Base-by-base conservation (phyloP, 2,329 filamentous ascomycete species). In the Xylariaceae sp. region DNA sequence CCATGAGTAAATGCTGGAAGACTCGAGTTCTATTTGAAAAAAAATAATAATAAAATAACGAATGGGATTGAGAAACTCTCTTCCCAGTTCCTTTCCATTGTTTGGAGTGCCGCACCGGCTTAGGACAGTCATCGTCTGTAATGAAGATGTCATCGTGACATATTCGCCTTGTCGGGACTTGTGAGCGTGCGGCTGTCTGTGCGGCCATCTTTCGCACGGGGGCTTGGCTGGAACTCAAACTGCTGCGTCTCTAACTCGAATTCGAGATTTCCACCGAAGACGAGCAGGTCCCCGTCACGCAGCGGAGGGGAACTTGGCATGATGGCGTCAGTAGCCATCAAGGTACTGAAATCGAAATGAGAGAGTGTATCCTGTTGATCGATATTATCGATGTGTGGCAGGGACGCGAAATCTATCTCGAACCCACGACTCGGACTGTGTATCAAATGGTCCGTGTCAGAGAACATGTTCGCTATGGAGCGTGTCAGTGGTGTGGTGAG, bases 391-490 rank as follows among this genome's bases (percentile, higher is more conserved):
- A 58, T 59, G 28, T 65, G 64, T 2, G 69, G 50, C n/a, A 60
- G 50, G 4, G 63, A 59, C 36, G 55, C 57, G 18, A 73, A 55
- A 40, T 74, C 70, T 9, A 74, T 50, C 28, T 71, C 66, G 17
- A 56, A 59, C 23, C 66, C 52, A 21, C 61, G 58, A 26, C 63
- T 57, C 41, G 58, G 65, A 24, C 59, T 55, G n/a, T n/a, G n/a
- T n/a, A n/a, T n/a, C n/a, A n/a, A n/a, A n/a, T 2, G 57, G 38
- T 70, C 66, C 8, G 65, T 66, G 44, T 81, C 75, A 6, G 73
- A 79, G 14, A 85, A 66, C 44, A 86, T 67, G 50, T 83, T 73
- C 47, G 74, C 76, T 24, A 87, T 69, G 15, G 79, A 51, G 17
- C 44, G 43, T 4, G 55, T 50, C 26, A 57, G 29, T 1, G 54